Percentiles rank a stretch among this genome's conserved stretches.
Evolutionary conservation across 2,329 filamentous ascomycete species (phyloP).

Genomic region (Lomentospora prolificans): DNA sequence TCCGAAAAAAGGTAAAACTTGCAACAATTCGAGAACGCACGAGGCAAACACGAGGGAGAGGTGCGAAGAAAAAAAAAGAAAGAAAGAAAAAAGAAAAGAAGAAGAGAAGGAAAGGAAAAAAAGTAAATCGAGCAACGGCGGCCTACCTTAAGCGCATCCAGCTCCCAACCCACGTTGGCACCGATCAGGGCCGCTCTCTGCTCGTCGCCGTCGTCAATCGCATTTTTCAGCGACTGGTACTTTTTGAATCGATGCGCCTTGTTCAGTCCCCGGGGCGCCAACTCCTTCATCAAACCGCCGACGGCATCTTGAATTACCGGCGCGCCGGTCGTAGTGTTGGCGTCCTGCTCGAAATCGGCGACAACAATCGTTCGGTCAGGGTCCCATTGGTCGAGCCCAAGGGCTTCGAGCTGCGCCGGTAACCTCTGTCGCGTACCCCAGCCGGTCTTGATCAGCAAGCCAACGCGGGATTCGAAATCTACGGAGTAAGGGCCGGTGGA

Average conservation of each 20-base stretch:
- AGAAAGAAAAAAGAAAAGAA: slow-evolving; percentile 1
- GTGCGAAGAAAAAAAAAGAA: not conserved
- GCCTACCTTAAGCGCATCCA: slow-evolving; percentile 39
- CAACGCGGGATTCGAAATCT: slow-evolving; percentile 35
- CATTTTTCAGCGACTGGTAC: slow-evolving; percentile 28
- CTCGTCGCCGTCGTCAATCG: slow-evolving; percentile 28
- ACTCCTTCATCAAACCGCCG: slow-evolving; percentile 8
- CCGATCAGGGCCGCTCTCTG: slow-evolving; percentile 26
- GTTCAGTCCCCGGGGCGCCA: slow-evolving; percentile 10
- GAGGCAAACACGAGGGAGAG: not conserved
- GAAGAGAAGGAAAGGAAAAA: not conserved
- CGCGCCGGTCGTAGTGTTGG: not conserved
- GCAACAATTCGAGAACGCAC: not conserved
- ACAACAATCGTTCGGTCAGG: slow-evolving; percentile 32
- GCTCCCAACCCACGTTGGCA: slow-evolving; percentile 33
- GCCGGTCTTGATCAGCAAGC: slow-evolving; percentile 44
- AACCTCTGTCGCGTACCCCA: slow-evolving; percentile 43
- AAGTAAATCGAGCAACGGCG: not conserved
- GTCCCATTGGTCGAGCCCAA: slow-evolving; percentile 21
- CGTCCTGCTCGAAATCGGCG: slow-evolving; percentile 25
- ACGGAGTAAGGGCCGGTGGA: slow-evolving; percentile 29
- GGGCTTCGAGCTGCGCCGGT: slow-evolving; percentile 34
- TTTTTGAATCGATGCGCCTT: slow-evolving; percentile 26
- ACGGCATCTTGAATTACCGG: slow-evolving; percentile 30
- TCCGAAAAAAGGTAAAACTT: not conserved